phyloP scores from a whole-genome alignment of 805 yeast genomes.

The Nakazawaea pomicola region DNA sequence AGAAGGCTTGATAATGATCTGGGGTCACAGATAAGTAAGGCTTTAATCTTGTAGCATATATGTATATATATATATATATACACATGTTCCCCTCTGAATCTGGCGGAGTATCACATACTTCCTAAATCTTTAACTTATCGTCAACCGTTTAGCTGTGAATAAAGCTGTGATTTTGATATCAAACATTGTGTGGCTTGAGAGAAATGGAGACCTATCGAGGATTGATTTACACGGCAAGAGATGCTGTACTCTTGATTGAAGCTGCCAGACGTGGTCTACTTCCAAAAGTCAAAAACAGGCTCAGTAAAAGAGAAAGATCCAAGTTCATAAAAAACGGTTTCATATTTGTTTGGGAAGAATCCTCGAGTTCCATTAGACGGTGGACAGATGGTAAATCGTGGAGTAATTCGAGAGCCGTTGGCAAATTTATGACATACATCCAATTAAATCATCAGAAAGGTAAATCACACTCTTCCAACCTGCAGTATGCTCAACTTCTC shows the following conservation, averaged over 20 bases:
- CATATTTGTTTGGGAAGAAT: slow-evolving; percentile 68
- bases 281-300: slow-evolving; percentile 51
- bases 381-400: slow-evolving; percentile 79
- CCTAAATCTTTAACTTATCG: no score
- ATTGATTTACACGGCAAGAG: slow-evolving; percentile 46
- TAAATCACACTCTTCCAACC: neutral
- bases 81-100: no score
- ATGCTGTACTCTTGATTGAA: slow-evolving; percentile 61
- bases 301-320: slow-evolving; percentile 49
- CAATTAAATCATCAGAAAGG: slow-evolving; percentile 43
- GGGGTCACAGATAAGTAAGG: no score
- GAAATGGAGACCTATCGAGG: slow-evolving; percentile 64
- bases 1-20: no score
- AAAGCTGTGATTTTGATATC: no score
- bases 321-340: slow-evolving; percentile 49
- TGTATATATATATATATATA: no score
- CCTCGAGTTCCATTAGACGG: slow-evolving; percentile 61
- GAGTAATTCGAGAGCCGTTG: slow-evolving; percentile 67
- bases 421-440: slow-evolving; percentile 54
- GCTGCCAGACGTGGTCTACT: slow-evolving; percentile 53
- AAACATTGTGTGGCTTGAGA: no score
- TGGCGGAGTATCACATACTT: no score
- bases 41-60: no score
- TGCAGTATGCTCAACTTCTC: slow-evolving; percentile 23
- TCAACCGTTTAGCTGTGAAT: no score